Base-by-base conservation (phyloP, 73 alveolate species). In the Tetrahymena malaccensis region DNA sequence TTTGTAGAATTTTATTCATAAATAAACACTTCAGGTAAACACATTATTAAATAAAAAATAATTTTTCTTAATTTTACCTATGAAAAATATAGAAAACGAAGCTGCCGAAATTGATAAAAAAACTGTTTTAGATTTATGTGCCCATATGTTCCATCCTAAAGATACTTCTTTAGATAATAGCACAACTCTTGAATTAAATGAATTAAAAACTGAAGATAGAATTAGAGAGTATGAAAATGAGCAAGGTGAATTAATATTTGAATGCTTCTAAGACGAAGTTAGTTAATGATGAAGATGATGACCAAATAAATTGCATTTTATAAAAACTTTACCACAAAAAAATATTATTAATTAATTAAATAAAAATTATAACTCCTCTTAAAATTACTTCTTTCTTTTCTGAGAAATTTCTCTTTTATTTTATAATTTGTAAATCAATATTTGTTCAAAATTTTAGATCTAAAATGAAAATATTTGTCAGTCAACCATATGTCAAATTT, bases 201-300 rank as follows among this genome's bases (percentile, higher is more conserved):
- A 98, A 96, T 96, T 98, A 96, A 98, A 98, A 97, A 96, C 97
- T 93, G 99, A 98, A 95, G 99, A 97, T 40, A 98, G 98, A 96
- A 96, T 97, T 85, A 94, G 96, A 93, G 99, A 97, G 85, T 96
- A 96, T 95, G 99, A 98, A 94, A 98, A 98, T 96, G 99, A 98
- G 55, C 96, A 98, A 93, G 99, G 99, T 17, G 99, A 98, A 37
- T 94, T 98, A 84, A 97, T 98, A 56, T 98, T 98, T 97, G 99
- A 98, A 97, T 98, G 99, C 94, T 98, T 98, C 96, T 97, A 98
- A 95, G 99, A 98, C 96, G 99, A 98, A 97, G 99, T 98, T 93
- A 97, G 98, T 70, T 98, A 98, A 98, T 43, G 58, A 85, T 85
- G n/a, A n/a, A 4, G n/a, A n/a, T n/a, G n/a, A n/a, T n/a, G n/a